These are phyloP conservation scores for Sclerospora graminicola DNA, from an alignment of 352 stramenopile genomes.

Conservation along the genomic window DNA sequence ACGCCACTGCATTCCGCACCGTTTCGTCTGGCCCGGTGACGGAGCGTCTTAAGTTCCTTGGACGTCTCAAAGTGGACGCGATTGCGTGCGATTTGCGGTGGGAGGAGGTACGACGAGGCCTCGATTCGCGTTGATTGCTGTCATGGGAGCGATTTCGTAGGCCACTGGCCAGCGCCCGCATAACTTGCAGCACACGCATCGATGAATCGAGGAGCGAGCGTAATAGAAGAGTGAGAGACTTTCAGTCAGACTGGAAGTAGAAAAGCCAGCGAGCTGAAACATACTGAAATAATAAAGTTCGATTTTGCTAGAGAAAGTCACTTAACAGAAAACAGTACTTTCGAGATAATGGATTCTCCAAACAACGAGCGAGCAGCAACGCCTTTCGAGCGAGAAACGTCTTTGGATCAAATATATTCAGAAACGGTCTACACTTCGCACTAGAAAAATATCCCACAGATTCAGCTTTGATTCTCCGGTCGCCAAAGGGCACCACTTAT, in stretches of 20 bases:
- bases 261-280: conserved; percentile 7
- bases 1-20: conserved; percentile 52
- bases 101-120: background rate
- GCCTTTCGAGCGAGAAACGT: too few species aligned
- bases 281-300: background rate
- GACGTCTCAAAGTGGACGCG: background rate
- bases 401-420: too few species aligned
- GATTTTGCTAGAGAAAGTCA: background rate
- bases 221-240: too few species aligned
- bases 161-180: conserved; percentile 15
- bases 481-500: too few species aligned
- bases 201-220: background rate
- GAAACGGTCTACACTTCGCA: too few species aligned
- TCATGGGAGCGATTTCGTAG: conserved; percentile 10
- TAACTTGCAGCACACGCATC: conserved; percentile 18
- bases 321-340: background rate
- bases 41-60: background rate
- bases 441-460: too few species aligned
- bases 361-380: too few species aligned
- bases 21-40: conserved; percentile 25
- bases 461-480: too few species aligned
- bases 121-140: background rate
- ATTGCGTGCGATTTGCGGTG: conserved; percentile 6
- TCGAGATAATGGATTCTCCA: background rate
- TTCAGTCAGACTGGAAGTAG: too few species aligned